Percentiles rank a stretch among this genome's conserved stretches.
Evolutionary conservation across 164 flowering plant species (phyloP).

Genomic region (Liriodendron chinense): DNA sequence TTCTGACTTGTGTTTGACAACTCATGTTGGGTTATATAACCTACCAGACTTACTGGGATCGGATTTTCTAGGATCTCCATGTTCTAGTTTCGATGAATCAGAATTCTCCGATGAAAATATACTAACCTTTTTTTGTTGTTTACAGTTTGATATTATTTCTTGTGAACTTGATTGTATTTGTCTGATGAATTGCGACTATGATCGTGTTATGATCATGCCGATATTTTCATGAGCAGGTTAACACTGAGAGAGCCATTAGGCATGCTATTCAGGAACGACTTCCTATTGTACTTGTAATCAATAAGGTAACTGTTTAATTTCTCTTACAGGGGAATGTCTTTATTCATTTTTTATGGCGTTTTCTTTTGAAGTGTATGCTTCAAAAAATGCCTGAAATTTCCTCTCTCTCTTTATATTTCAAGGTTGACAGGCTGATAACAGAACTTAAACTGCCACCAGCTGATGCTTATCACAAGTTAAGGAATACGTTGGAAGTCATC

Average conservation of each 20-base stretch:
- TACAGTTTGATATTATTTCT: no score
- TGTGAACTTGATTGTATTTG: no score
- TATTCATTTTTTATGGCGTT: neutral
- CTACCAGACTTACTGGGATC: no score
- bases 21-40: no score
- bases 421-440: slow-evolving; percentile 99
- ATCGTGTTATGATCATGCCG: neutral
- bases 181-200: neutral
- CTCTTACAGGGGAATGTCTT: neutral
- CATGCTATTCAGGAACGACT: slow-evolving; percentile 96
- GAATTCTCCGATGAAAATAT: no score
- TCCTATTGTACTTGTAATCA: slow-evolving; percentile 92
- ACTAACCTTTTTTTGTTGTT: no score
- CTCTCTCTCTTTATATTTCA: slow-evolving; percentile 5
- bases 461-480: slow-evolving; percentile 90
- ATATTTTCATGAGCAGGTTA: slow-evolving; percentile 49
- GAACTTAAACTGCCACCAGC: slow-evolving; percentile 94
- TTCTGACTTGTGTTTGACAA: no score
- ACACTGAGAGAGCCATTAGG: slow-evolving; percentile 97
- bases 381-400: neutral
- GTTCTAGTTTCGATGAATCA: no score
- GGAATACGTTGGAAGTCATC: slow-evolving; percentile 84
- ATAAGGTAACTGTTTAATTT: slow-evolving; percentile 58
- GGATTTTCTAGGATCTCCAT: no score
- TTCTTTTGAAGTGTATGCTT: neutral